Evolutionary conservation across 1,139 yeast genomes (phyloP).

Genomic region (Starmera stellimalicola): DNA sequence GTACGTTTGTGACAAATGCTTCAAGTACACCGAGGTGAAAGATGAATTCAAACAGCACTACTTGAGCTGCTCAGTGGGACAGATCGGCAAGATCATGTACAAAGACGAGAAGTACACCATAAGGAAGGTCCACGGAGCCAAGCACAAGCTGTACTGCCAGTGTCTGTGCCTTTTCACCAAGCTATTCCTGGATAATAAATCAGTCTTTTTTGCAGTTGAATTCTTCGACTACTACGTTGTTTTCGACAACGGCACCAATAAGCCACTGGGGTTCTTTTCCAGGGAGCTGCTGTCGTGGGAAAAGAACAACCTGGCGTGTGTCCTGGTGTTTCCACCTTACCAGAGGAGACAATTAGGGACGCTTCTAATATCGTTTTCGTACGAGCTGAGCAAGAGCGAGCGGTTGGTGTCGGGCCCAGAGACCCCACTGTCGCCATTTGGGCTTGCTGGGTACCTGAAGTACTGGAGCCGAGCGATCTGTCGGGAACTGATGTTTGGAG

Average conservation of each 20-base stretch:
- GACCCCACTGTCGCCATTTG: conserved; percentile 78
- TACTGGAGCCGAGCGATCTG: conserved; percentile 63
- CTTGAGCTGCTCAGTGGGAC: conserved; percentile 35
- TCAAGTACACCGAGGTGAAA: conserved; percentile 56
- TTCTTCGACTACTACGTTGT: conserved; percentile 72
- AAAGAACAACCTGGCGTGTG: conserved; percentile 80
- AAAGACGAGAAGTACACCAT: conserved; percentile 49
- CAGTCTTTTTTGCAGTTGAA: conserved; percentile 73
- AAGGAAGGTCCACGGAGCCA: conserved; percentile 55
- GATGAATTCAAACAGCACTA: conserved; percentile 34
- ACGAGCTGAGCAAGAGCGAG: conserved; percentile 53
- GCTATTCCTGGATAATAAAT: conserved; percentile 83
- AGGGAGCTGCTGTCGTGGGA: conserved; percentile 82
- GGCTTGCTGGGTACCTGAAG: conserved; percentile 59
- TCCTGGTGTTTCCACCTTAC: conserved; percentile 85
- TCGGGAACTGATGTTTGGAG: conserved; percentile 31
- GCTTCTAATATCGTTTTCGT: conserved; percentile 73
- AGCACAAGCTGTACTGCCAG: conserved; percentile 64
- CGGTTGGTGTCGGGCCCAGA: conserved; percentile 78
- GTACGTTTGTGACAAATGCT: conserved; percentile 73
- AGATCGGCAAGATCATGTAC: conserved; percentile 65
- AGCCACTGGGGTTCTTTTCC: conserved; percentile 87
- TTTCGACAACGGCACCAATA: conserved; percentile 36
- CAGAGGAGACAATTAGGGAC: conserved; percentile 76
- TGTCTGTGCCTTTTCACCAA: conserved; percentile 79